Base-by-base conservation (phyloP, 352 stramenopile species). In the Phytophthora multivora region DNA sequence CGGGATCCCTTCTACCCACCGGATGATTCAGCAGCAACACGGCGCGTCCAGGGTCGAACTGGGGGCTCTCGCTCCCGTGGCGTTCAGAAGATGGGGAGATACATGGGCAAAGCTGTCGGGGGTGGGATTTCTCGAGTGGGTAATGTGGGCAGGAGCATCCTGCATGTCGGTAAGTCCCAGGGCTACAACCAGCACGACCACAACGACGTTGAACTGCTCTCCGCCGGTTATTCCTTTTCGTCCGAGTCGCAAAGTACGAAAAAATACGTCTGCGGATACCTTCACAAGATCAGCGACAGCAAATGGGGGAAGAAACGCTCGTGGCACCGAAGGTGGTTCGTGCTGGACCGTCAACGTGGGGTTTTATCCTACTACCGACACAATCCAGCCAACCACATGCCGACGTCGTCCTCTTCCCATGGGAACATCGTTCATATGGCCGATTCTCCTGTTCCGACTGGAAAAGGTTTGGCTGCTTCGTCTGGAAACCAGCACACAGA, bases 291-390 rank as follows among this genome's bases (percentile, higher is more conserved):
- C 26, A 93, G 84, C 48, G 86, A 95, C 54, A 84, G 84, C 47
- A 95, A 93, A 50, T 93, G 84, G 82, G 79, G 82, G 0, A 77
- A 93, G 48, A 77, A 95, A 53, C 78, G 84, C 0, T 89, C 83
- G 30, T 95, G 86, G 86, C 84, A 95, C 58, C 79, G 81, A n/a
- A 70, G 86, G 36, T 95, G 86, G 86, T 95, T 95, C 30, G 86
- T 95, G 19, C 71, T 95, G 10, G 86, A 95, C 50, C 69, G 84
- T 5, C 84, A 90, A 41, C 72, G 77, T 2, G 82, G 86, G 3
- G 52, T 95, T 0, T 72, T 95, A 26, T 93, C 86, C 6, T 95
- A 95, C 43, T 95, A 95, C 48, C 76, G 86, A 10, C 70, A 88
- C 51, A 95, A 95, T 45, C 86, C 86, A 3, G 84, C 84, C 11